Evolutionary conservation across 2,329 filamentous ascomycete species (phyloP).

Genomic region (Colletotrichum lentis): DNA sequence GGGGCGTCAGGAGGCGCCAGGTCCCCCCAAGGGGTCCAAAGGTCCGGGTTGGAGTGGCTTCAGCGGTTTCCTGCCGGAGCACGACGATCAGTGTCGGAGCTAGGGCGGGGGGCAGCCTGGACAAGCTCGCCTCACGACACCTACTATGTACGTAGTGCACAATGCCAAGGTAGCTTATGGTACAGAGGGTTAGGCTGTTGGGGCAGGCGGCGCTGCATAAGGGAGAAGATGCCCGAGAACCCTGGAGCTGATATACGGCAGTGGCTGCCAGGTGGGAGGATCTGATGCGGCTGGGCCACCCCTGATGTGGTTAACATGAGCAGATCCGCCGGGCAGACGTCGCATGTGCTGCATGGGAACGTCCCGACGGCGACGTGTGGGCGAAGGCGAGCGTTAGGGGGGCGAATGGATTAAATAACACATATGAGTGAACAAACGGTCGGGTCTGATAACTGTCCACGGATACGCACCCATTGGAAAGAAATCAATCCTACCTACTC

Average conservation of each 20-base stretch:
- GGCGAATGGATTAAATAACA: too few relatives aligned
- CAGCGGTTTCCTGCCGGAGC: conserved; percentile 15
- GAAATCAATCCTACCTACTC: too few relatives aligned
- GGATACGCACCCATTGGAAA: too few relatives aligned
- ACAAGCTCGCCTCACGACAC: not conserved
- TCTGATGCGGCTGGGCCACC: not conserved
- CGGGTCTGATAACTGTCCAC: too few relatives aligned
- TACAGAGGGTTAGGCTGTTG: not conserved
- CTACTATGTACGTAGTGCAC: too few relatives aligned
- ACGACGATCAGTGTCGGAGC: conserved; percentile 4
- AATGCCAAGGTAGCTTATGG: not conserved
- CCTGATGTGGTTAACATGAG: not conserved
- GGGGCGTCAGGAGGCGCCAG: conserved; percentile 22
- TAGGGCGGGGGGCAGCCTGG: not conserved
- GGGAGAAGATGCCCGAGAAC: not conserved
- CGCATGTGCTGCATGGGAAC: not conserved
- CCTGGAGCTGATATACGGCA: not conserved
- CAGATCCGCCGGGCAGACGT: not conserved
- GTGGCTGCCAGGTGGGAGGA: not conserved
- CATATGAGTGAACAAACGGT: not conserved
- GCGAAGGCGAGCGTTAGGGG: not conserved
- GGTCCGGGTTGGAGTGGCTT: conserved; percentile 24
- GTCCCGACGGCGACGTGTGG: not conserved
- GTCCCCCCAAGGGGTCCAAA: conserved; percentile 16
- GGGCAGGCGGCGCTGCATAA: not conserved